A percentile compares a stretch with the other conserved stretches of the same genome.
Conservation (phyloP, 177 flowering plant genomes). For the Vitis hybrid region DNA sequence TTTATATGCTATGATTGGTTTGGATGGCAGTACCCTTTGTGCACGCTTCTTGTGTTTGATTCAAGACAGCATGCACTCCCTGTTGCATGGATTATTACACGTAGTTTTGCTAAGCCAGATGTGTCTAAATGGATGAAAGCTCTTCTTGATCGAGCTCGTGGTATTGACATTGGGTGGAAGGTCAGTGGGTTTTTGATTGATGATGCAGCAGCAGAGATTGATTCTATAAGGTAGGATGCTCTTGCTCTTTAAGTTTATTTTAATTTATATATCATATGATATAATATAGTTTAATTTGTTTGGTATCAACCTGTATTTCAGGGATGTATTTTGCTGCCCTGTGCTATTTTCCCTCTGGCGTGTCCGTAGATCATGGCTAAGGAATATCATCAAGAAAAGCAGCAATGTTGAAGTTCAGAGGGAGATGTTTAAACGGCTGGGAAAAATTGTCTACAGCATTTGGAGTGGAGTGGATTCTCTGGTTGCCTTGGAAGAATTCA, state of each 20-base stretch:
- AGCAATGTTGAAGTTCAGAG: conserved; percentile 68
- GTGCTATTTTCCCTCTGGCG: conserved; percentile 92
- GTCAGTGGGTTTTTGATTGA: conserved; percentile 80
- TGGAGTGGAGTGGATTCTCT: conserved; percentile 61
- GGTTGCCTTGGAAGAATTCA: conserved; percentile 52
- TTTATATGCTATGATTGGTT: conserved; percentile 17
- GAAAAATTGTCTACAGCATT: conserved; percentile 59
- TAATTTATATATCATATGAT: neutral
- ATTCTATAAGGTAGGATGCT: conserved; percentile 76
- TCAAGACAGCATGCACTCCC: conserved; percentile 97
- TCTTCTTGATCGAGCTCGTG: conserved; percentile 59
- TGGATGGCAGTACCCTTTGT: conserved; percentile 77
- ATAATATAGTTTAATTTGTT: neutral
- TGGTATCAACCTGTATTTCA: conserved; percentile 28
- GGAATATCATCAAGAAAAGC: conserved; percentile 74
- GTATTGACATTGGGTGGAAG: conserved; percentile 73
- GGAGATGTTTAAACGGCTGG: conserved; percentile 84
- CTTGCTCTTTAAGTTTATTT: conserved; percentile 10
- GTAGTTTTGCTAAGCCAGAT: conserved; percentile 82
- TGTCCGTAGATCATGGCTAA: conserved; percentile 90
- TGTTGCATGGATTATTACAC: conserved; percentile 88
- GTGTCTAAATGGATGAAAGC: conserved; percentile 94
- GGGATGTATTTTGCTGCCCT: conserved; percentile 86
- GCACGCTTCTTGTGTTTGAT: conserved; percentile 91
- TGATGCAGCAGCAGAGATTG: conserved; percentile 93